phyloP scores from a whole-genome alignment of 805 yeast species.

The Candida orba region DNA sequence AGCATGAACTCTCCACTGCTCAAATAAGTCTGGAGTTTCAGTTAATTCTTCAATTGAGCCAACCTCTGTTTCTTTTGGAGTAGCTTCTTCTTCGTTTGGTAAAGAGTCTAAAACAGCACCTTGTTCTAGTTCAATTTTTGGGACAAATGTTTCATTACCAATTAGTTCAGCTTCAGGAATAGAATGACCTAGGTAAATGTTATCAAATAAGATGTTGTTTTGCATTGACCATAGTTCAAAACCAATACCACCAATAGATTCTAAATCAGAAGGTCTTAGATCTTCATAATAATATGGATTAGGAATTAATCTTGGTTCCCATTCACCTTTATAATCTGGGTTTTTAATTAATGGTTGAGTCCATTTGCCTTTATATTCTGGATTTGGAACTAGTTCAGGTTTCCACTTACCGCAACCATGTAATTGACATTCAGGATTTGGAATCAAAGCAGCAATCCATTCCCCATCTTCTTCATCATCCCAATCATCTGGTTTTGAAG shows the following conservation, averaged over 20 bases:
- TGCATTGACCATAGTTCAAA: conserved; percentile 90
- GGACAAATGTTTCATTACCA: conserved; percentile 68
- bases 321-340: conserved; percentile 73
- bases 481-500: conserved; percentile 71
- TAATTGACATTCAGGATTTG: conserved; percentile 64
- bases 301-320: conserved; percentile 59
- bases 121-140: conserved; percentile 47
- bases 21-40: background rate
- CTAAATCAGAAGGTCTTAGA: conserved; percentile 47
- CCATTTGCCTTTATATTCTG: conserved; percentile 76
- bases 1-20: background rate
- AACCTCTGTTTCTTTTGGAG: conserved; percentile 23
- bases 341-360: conserved; percentile 56
- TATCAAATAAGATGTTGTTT: conserved; percentile 65
- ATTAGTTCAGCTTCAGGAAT: conserved; percentile 76
- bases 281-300: conserved; percentile 70
- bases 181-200: conserved; percentile 79
- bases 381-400: conserved; percentile 60
- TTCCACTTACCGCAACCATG: conserved; percentile 82
- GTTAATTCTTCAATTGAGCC: background rate
- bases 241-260: conserved; percentile 72
- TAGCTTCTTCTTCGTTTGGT: conserved; percentile 24
- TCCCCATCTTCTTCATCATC: conserved; percentile 86
- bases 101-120: conserved; percentile 32
- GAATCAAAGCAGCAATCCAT: conserved; percentile 66